Percentiles rank a stretch among this genome's conserved stretches.
phyloP scores from a whole-genome alignment of 106 monocot species.

The Hemerocallis citrina region DNA sequence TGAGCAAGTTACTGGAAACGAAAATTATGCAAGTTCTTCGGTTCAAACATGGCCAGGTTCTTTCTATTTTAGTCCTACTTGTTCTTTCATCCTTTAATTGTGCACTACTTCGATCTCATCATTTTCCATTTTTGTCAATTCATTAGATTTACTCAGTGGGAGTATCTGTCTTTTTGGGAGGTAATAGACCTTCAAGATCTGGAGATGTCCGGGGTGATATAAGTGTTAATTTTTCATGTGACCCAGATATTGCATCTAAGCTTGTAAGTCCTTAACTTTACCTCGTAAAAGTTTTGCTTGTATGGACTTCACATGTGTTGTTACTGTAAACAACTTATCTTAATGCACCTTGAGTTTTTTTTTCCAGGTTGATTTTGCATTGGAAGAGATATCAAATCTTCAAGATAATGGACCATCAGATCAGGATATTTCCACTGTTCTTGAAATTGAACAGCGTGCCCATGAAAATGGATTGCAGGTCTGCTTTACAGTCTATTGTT shows the following conservation, averaged over 20 bases:
- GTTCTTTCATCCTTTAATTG: not conserved
- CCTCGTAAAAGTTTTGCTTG: not conserved
- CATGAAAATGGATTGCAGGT: conserved; percentile 99
- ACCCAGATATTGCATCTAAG: conserved; percentile 87
- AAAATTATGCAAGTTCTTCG: conserved; percentile 97
- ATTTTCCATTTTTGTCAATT: conserved; percentile 7
- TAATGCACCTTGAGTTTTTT: conserved; percentile 7
- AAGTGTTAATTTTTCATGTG: conserved; percentile 93
- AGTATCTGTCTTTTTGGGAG: conserved; percentile 95
- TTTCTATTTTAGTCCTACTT: not conserved
- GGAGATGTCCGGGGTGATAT: conserved; percentile 96
- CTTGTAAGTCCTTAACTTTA: conserved; percentile 45
- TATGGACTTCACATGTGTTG: not conserved
- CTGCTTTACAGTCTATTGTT: not conserved
- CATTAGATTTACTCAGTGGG: conserved; percentile 83
- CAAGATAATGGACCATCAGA: conserved; percentile 75
- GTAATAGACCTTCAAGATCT: conserved; percentile 95
- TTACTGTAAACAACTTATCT: not conserved
- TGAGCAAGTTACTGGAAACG: conserved; percentile 95
- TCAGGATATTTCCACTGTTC: conserved; percentile 68
- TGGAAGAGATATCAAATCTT: conserved; percentile 84
- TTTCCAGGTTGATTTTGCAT: conserved; percentile 79
- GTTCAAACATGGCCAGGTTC: conserved; percentile 98
- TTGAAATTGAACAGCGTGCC: conserved; percentile 99
- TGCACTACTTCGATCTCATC: not conserved